phyloP scores from a whole-genome alignment of 2,329 filamentous ascomycete genomes.

The Parafenestella ontariensis region DNA sequence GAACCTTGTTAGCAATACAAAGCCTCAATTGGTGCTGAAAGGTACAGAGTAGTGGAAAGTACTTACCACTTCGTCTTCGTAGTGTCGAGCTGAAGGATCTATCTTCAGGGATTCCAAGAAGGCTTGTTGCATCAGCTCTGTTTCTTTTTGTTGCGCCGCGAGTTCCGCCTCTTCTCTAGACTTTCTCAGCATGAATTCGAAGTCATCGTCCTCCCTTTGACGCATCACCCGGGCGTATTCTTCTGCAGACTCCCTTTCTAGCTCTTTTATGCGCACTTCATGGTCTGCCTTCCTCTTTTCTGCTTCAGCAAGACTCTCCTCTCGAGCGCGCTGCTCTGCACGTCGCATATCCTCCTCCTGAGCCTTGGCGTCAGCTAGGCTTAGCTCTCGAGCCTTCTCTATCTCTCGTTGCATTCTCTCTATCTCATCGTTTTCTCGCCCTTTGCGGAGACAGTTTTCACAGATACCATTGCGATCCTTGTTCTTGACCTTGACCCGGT shows the following conservation, averaged over 20 bases:
- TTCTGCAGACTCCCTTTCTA: constrained; percentile 3
- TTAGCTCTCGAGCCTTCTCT: constrained; percentile 11
- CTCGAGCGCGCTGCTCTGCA: constrained; percentile 3
- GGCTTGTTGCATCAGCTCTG: constrained; percentile 13
- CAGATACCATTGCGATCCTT: constrained; percentile 23
- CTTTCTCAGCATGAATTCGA: constrained; percentile 12
- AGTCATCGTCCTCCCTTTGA: constrained; percentile 11
- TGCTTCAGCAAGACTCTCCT: background rate
- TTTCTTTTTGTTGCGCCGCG: constrained; percentile 7
- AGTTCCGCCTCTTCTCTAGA: constrained; percentile 13
- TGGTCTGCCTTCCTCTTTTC: background rate
- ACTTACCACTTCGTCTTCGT: constrained; percentile 11
- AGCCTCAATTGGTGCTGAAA: background rate
- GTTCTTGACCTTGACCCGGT: constrained; percentile 17
- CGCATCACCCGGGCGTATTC: constrained; percentile 10
- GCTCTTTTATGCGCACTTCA: constrained; percentile 3
- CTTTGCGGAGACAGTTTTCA: constrained; percentile 16
- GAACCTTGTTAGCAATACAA: background rate
- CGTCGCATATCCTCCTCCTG: constrained; percentile 11
- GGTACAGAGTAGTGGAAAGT: background rate
- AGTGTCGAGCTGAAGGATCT: background rate
- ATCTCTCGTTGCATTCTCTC: constrained; percentile 17
- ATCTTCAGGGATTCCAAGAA: constrained; percentile 5
- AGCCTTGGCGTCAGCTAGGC: constrained; percentile 12
- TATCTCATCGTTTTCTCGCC: constrained; percentile 12